phyloP scores from a whole-genome alignment of 306 rosid species.

The Cucurbita pepo region DNA sequence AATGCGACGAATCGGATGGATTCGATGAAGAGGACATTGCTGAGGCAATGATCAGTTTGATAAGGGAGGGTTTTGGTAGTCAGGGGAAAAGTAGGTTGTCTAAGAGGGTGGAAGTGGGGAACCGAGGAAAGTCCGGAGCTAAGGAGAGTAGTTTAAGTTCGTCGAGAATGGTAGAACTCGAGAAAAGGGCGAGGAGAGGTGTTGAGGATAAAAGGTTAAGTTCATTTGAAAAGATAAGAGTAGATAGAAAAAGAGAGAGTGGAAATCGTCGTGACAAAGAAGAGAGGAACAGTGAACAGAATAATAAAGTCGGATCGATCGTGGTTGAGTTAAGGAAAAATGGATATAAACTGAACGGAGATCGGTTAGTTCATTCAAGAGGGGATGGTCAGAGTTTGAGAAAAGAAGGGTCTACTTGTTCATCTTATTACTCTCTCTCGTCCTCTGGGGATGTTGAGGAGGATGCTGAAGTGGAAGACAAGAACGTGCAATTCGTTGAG shows the following conservation, averaged over 20 bases:
- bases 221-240: background rate
- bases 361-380: constrained; percentile 13
- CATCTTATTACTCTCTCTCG: constrained; percentile 69
- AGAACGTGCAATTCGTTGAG: constrained; percentile 24
- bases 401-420: constrained; percentile 56
- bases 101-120: constrained; percentile 27
- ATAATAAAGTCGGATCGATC: constrained; percentile 11
- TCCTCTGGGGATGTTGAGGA: constrained; percentile 46
- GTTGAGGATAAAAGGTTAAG: background rate
- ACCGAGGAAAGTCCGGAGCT: constrained; percentile 12
- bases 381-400: constrained; percentile 23
- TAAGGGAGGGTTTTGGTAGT: constrained; percentile 43
- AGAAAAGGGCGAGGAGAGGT: constrained; percentile 16
- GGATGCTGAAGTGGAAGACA: constrained; percentile 48
- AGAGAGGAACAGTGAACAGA: constrained; percentile 7
- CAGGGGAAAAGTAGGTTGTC: constrained; percentile 20
- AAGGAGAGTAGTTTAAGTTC: constrained; percentile 27
- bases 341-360: constrained; percentile 16
- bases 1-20: constrained; percentile 13
- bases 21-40: constrained; percentile 31
- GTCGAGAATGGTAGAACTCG: constrained; percentile 24
- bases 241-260: constrained; percentile 11
- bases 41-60: constrained; percentile 55
- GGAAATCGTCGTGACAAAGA: background rate
- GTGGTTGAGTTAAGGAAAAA: constrained; percentile 19